These are phyloP conservation scores for Candida sphagnicola DNA, from an alignment of 805 yeast species.

Conservation along the genomic window DNA sequence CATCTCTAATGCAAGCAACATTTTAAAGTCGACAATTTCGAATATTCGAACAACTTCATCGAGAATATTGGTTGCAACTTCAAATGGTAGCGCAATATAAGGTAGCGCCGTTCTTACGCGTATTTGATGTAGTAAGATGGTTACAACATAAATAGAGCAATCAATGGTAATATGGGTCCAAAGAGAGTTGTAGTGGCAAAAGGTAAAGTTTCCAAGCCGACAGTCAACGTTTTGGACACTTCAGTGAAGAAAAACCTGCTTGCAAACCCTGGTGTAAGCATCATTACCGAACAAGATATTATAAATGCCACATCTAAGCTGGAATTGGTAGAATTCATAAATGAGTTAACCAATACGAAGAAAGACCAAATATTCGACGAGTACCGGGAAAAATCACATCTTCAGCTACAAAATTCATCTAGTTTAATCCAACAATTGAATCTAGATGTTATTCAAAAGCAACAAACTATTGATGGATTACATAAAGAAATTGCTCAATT, in stretches of 20 bases:
- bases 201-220: not conserved
- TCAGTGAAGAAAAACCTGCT: not conserved
- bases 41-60: too few species aligned
- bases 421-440: conserved; percentile 21
- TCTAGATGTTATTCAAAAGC: conserved; percentile 21
- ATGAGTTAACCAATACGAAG: conserved; percentile 26
- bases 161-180: not conserved
- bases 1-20: too few species aligned
- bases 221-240: not conserved
- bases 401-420: conserved; percentile 15
- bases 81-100: too few species aligned
- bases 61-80: too few species aligned
- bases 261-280: not conserved
- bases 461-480: conserved; percentile 24
- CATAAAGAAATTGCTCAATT: conserved; percentile 8
- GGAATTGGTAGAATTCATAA: conserved; percentile 26
- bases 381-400: conserved; percentile 17
- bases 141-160: not conserved
- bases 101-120: too few species aligned
- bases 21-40: too few species aligned
- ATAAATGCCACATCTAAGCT: conserved; percentile 20
- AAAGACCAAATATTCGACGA: conserved; percentile 28
- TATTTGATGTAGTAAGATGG: too few species aligned
- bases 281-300: conserved; percentile 29
- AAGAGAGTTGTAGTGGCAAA: not conserved